Percentiles rank a stretch among this genome's conserved stretches.
Evolutionary conservation across 257 asterid genomes (phyloP).

Genomic region (Capsicum chinense): DNA sequence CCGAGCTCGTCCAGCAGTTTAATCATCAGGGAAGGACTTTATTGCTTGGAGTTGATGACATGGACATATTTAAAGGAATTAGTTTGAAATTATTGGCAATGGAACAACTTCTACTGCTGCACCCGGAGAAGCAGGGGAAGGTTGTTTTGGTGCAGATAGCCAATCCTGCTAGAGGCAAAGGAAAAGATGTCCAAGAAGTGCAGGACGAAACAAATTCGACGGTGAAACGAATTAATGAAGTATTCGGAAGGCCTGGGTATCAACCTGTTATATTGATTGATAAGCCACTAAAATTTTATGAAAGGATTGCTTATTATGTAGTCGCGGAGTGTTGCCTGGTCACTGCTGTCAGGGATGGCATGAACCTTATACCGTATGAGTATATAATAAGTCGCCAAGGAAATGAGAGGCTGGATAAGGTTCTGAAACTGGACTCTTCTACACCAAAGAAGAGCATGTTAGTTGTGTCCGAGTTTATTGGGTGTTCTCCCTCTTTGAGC

Average conservation of each 20-base stretch:
- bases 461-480: constrained; percentile 85
- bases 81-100: constrained; percentile 81
- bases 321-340: constrained; percentile 88
- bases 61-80: constrained; percentile 90
- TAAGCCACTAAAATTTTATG: constrained; percentile 69
- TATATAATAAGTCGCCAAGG: constrained; percentile 82
- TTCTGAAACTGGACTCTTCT: constrained; percentile 52
- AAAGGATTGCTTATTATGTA: constrained; percentile 77
- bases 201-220: constrained; percentile 73
- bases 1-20: constrained; percentile 63
- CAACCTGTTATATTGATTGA: constrained; percentile 76
- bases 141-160: constrained; percentile 90
- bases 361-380: constrained; percentile 91
- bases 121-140: constrained; percentile 88
- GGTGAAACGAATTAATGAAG: constrained; percentile 73
- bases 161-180: constrained; percentile 84
- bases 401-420: constrained; percentile 60
- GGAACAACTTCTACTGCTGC: constrained; percentile 78
- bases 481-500: constrained; percentile 87
- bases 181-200: constrained; percentile 86
- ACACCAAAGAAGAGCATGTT: constrained; percentile 74
- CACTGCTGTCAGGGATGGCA: constrained; percentile 92
- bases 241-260: constrained; percentile 74
- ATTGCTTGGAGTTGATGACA: constrained; percentile 87
- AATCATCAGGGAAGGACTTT: constrained; percentile 62